Base-by-base conservation (phyloP, 805 yeast genomes). In the Sugiyamaella americana region DNA sequence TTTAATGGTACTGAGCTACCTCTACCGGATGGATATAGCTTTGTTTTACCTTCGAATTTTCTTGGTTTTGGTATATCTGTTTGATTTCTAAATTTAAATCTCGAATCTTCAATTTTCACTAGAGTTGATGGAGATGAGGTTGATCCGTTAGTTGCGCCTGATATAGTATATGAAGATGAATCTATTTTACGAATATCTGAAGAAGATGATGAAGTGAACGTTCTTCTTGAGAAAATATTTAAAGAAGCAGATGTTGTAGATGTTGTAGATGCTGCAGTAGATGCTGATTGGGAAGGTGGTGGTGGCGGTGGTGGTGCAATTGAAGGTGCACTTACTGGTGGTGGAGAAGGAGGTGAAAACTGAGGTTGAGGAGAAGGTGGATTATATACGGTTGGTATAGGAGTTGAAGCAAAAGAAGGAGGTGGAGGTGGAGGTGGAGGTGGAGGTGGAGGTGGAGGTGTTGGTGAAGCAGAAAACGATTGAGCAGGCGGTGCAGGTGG, bases 1-100 rank as follows among this genome's bases (percentile, higher is more conserved):
- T 86, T 79, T 51, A 89, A 67, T 1, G 97, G 97, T 32, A 89
- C 93, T 29, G 95, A 85, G 23, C 88, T 78, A 2, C 98, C 98
- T 56, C 96, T 75, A 11, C 98, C 98, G 66, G 96, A 86, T 16
- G 98, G 96, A 67, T 93, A 93, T 53, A 88, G 69, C 62, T 91
- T 88, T 49, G 75, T 75, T 40, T 74, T 74, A 2, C 81, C 84
- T 44, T 76, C 79, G 59, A 84, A 87, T 42, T 76, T 74, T 54
- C 98, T 73, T n/a, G 98, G 98, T 55, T 79, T 79, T 0, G 98
- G 98, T 39, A 93, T 69, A 20, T 87, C 83, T 37, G 68, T 65
- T 16, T 75, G 73, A 61, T 85, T 85, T 2, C 69, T 60, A 71
- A 87, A 89, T 53, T 73, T 76, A 70, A 82, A 88, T 56, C 89